Evolutionary conservation across 805 yeast species (phyloP), one percentile per base, ranked within the genome.

Genomic region (Wickerhamomyces hampshirensis): DNA sequence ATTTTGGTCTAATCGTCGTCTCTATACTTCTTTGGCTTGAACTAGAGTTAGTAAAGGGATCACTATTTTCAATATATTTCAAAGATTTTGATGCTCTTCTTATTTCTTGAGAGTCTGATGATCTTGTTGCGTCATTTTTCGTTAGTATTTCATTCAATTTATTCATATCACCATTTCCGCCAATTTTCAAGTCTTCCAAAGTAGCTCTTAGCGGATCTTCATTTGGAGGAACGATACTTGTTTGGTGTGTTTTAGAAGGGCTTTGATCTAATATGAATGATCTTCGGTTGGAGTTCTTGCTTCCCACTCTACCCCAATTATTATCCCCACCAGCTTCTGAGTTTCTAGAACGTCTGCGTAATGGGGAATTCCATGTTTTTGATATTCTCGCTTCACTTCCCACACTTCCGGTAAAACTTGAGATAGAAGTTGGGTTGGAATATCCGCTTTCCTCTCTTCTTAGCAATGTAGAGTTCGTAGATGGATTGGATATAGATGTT

Each of bases 131-230:
- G 3, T 32, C 35, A 30, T 34, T 41, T 42, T 47, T 35, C 27
- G 46, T 18, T 48, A 51, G 28, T 53, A 56, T 38, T 50, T 64
- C 60, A 44, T 63, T 56, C 35, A 65, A 51, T 24, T 62, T 65
- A 18, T 53, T 53, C 59, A 58, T 58, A 43, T 62, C 63, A 17
- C 68, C 75, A 52, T 69, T 58, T 18, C 73, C 60, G 35, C 68
- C 68, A 13, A 59, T 46, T 28, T 60, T 59, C 33, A 65, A 47
- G 33, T 66, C 68, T 39, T 71, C 73, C 35, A 76, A 54, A 2
- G 79, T 79, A 3, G 76, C 73, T 23, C 75, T 68, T 30, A 77
- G 54, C 7, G 80, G 80, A 46, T 76, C 79, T 14, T 49, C 51
- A 31, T 44, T 37, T 2, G 48, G 43, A 13, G 50, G 41, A 9